Percentiles rank a stretch among this genome's conserved stretches.
Conservation (phyloP, 2,329 filamentous ascomycete genomes). For the Scedosporium aurantiacum region DNA sequence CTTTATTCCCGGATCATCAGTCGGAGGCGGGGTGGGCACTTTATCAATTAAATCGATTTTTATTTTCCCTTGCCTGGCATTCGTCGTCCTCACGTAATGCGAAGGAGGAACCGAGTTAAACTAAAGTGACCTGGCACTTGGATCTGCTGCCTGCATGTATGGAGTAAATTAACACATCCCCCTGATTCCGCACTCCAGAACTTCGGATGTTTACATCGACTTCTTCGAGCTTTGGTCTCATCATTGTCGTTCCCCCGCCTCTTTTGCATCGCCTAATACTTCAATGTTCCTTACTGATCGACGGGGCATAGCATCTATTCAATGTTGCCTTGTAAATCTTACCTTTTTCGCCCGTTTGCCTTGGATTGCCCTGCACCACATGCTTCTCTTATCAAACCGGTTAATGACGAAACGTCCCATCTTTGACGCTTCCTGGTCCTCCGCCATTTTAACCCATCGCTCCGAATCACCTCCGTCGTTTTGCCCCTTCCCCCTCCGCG, state of each 20-base stretch:
- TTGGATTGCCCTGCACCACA: not conserved
- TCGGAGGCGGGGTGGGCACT: not conserved
- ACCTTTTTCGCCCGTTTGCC: not conserved
- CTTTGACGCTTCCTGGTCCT: not conserved
- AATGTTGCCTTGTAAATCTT: not conserved
- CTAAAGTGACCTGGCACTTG: conserved; percentile 2
- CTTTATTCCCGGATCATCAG: not conserved
- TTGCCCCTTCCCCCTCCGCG: not conserved
- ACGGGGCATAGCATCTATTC: not conserved
- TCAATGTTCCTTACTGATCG: not conserved
- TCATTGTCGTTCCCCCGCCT: not conserved
- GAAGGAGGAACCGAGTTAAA: not conserved
- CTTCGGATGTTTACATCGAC: not conserved
- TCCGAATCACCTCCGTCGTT: not conserved
- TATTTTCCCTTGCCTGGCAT: not conserved
- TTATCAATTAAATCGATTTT: not conserved
- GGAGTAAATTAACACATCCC: not conserved
- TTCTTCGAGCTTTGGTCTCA: not conserved
- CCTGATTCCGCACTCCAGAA: not conserved
- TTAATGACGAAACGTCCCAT: not conserved
- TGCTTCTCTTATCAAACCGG: not conserved
- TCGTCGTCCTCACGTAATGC: not conserved
- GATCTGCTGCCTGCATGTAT: not conserved
- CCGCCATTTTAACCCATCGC: not conserved
- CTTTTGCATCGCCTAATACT: not conserved